phyloP scores from a whole-genome alignment of 2,329 filamentous ascomycete genomes.

The Fusarium sublunatum region DNA sequence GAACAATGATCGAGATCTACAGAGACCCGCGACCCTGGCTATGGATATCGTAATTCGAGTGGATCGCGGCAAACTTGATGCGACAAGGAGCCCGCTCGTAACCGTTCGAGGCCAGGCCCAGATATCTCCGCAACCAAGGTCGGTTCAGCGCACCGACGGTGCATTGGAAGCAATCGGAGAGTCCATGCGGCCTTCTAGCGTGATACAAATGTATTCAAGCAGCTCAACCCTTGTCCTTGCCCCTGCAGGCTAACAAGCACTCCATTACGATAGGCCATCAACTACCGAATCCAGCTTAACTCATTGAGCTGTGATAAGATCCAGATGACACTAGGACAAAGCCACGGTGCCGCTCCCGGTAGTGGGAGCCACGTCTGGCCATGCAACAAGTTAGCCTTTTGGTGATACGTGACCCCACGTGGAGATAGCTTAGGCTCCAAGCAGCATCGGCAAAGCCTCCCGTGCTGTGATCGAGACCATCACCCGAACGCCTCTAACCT shows the following conservation, averaged over 20 bases:
- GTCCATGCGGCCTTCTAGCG: constrained; percentile 21
- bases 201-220: background rate
- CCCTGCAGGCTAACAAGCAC: constrained; percentile 13
- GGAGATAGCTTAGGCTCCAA: constrained; percentile 7
- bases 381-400: background rate
- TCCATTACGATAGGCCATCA: background rate
- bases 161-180: background rate
- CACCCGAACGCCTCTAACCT: constrained; percentile 1
- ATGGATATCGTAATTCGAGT: background rate
- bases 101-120: background rate
- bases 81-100: background rate
- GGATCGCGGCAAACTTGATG: background rate
- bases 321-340: constrained; percentile 11
- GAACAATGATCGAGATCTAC: no score
- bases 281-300: constrained; percentile 11
- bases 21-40: no score
- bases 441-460: constrained; percentile 29
- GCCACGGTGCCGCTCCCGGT: constrained; percentile 33
- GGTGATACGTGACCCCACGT: constrained; percentile 4
- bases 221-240: constrained; percentile 8
- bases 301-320: constrained; percentile 6
- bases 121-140: background rate
- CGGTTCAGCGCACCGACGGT: no score
- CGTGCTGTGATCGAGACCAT: constrained; percentile 14
- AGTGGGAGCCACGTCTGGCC: background rate